Percentiles rank a stretch among this genome's conserved stretches.
Evolutionary conservation across 164 flowering plant genomes (phyloP).

Genomic region (Cinnamomum chago): DNA sequence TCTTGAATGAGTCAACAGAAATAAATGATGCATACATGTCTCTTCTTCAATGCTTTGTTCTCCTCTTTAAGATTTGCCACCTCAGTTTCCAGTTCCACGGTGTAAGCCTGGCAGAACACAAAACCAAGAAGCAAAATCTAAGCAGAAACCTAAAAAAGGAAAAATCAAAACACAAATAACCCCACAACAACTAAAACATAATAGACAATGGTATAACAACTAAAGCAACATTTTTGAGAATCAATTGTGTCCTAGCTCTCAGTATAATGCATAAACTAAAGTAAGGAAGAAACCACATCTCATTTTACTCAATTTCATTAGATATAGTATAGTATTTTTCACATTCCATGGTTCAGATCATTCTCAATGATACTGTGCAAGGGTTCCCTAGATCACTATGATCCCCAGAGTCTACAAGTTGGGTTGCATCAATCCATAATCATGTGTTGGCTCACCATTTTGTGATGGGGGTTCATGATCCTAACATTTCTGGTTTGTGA

Average conservation of each 20-base stretch:
- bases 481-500: no score
- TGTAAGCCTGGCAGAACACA: conserved; percentile 64
- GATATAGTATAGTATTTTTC: neutral
- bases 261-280: neutral
- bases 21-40: conserved; percentile 44
- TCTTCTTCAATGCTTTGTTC: conserved; percentile 60
- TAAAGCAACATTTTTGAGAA: neutral
- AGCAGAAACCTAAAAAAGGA: neutral
- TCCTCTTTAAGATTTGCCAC: conserved; percentile 83
- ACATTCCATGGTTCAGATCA: neutral
- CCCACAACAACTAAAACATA: neutral
- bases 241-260: neutral
- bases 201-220: neutral
- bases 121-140: conserved; percentile 2
- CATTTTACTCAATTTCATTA: neutral
- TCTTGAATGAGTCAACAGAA: neutral
- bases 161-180: neutral
- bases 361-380: neutral
- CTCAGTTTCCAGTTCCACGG: conserved; percentile 92
- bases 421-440: no score
- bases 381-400: no score
- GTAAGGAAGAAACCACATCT: neutral
- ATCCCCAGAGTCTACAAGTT: no score
- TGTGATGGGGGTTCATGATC: no score
- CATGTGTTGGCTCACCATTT: no score